Evolutionary conservation across 2,329 filamentous ascomycete species (phyloP).

Genomic region (Claviceps fusiformis): DNA sequence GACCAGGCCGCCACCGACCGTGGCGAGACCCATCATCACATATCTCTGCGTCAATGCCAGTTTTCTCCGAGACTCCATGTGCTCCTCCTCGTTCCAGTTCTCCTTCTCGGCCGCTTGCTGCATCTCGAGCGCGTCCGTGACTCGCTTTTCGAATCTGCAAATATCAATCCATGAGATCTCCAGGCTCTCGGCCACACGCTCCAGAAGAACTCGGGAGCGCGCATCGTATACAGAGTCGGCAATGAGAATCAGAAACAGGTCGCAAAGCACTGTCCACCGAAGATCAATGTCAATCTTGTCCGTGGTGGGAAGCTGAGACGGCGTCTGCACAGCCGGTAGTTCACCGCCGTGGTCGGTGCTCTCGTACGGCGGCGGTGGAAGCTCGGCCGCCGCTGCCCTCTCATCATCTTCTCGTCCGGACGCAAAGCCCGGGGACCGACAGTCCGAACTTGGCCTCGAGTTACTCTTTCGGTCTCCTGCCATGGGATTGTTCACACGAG

Average conservation of each 20-base stretch:
- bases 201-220: slow-evolving; percentile 70
- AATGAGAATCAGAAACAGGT: slow-evolving; percentile 89
- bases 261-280: slow-evolving; percentile 92
- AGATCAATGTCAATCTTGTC: slow-evolving; percentile 89
- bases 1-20: slow-evolving; percentile 85
- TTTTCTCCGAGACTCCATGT: slow-evolving; percentile 78
- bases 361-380: slow-evolving; percentile 47
- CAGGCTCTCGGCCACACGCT: slow-evolving; percentile 67
- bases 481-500: slow-evolving; percentile 85
- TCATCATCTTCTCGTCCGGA: slow-evolving; percentile 28
- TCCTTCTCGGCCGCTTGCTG: slow-evolving; percentile 89
- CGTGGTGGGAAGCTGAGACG: slow-evolving; percentile 67
- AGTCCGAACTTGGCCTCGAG: slow-evolving; percentile 8
- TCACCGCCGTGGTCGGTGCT: slow-evolving; percentile 55
- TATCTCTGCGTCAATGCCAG: slow-evolving; percentile 69
- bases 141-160: slow-evolving; percentile 89
- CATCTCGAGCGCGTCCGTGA: slow-evolving; percentile 95
- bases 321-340: slow-evolving; percentile 65
- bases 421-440: slow-evolving; percentile 10
- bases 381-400: slow-evolving; percentile 32
- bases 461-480: slow-evolving; percentile 30
- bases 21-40: slow-evolving; percentile 92
- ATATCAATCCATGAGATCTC: slow-evolving; percentile 85
- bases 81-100: slow-evolving; percentile 94
- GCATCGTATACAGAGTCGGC: slow-evolving; percentile 91